Percentiles rank a stretch among this genome's conserved stretches.
These are phyloP conservation scores for Globisporangium irregulare DNA, from an alignment of 352 stramenopile species.

Conservation along the genomic window DNA sequence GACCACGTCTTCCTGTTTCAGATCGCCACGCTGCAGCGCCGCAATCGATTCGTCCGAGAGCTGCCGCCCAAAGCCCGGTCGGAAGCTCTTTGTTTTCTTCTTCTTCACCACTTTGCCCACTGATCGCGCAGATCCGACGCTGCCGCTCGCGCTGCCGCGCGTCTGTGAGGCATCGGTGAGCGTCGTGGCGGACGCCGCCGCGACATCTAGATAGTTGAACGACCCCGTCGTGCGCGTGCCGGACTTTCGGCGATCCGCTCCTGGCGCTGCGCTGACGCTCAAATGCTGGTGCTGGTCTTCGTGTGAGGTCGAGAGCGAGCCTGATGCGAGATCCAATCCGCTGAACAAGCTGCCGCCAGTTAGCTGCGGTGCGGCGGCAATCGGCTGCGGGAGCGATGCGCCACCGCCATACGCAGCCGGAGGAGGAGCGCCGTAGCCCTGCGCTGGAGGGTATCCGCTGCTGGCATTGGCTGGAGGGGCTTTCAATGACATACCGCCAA, in stretches of 20 bases:
- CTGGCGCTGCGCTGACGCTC: neutral
- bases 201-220: slow-evolving; percentile 68
- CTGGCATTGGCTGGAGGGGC: slow-evolving; percentile 13
- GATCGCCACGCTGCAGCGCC: slow-evolving; percentile 69
- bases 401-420: slow-evolving; percentile 16
- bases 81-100: slow-evolving; percentile 87
- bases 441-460: slow-evolving; percentile 8
- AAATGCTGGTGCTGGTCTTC: slow-evolving; percentile 20
- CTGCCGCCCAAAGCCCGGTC: slow-evolving; percentile 76
- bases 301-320: slow-evolving; percentile 15
- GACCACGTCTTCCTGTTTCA: slow-evolving; percentile 72
- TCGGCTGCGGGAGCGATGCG: slow-evolving; percentile 3
- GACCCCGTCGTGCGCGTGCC: slow-evolving; percentile 31
- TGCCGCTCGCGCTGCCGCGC: slow-evolving; percentile 28
- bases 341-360: slow-evolving; percentile 36
- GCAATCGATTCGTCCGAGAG: slow-evolving; percentile 82
- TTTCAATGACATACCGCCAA: slow-evolving; percentile 73
- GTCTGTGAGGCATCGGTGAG: slow-evolving; percentile 23
- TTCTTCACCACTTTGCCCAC: slow-evolving; percentile 70
- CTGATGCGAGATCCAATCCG: slow-evolving; percentile 44
- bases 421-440: slow-evolving; percentile 26
- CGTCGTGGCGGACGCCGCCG: slow-evolving; percentile 19
- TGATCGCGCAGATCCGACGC: slow-evolving; percentile 21
- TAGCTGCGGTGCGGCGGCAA: neutral
- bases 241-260: slow-evolving; percentile 37